These are phyloP conservation scores for Colletotrichum agaves DNA, from an alignment of 2,329 filamentous ascomycete genomes.

Conservation along the genomic window DNA sequence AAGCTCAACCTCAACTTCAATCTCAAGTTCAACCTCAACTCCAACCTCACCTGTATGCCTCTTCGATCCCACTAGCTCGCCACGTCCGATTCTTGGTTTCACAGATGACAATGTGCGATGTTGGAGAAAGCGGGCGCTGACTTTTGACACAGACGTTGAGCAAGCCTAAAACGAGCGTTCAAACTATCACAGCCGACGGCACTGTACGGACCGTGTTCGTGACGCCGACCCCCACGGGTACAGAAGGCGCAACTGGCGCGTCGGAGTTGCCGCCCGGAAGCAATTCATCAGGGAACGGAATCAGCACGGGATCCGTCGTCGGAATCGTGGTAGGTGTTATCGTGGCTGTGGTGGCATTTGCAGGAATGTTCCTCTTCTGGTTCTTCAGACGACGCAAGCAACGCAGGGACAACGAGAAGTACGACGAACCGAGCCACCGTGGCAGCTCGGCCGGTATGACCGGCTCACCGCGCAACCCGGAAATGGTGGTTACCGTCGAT, in stretches of 20 bases:
- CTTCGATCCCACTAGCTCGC: constrained; percentile 25
- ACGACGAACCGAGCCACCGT: constrained; percentile 58
- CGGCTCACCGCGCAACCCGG: constrained; percentile 54
- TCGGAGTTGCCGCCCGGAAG: constrained; percentile 9
- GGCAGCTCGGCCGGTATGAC: constrained; percentile 63
- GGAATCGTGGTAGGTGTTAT: constrained; percentile 54
- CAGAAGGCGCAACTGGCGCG: constrained; percentile 38
- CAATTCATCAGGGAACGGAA: constrained; percentile 37
- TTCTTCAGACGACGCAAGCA: constrained; percentile 58
- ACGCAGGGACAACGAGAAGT: constrained; percentile 54
- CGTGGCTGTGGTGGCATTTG: constrained; percentile 52
- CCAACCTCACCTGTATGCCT: constrained; percentile 35
- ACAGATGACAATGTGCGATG: constrained; percentile 12
- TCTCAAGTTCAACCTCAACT: constrained; percentile 31
- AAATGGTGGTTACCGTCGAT: constrained; percentile 51
- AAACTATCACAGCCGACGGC: constrained; percentile 67
- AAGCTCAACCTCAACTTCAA: constrained; percentile 32
- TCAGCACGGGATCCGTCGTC: constrained; percentile 60
- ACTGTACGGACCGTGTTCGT: constrained; percentile 66
- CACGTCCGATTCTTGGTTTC: constrained; percentile 12
- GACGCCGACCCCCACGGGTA: constrained; percentile 52
- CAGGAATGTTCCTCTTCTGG: constrained; percentile 52
- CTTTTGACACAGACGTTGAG: constrained; percentile 5
- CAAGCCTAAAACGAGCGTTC: constrained; percentile 43
- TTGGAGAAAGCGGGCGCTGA: constrained; percentile 7